These are phyloP conservation scores for Colletotrichum salicis DNA, from an alignment of 2,329 filamentous ascomycete species.

Conservation along the genomic window DNA sequence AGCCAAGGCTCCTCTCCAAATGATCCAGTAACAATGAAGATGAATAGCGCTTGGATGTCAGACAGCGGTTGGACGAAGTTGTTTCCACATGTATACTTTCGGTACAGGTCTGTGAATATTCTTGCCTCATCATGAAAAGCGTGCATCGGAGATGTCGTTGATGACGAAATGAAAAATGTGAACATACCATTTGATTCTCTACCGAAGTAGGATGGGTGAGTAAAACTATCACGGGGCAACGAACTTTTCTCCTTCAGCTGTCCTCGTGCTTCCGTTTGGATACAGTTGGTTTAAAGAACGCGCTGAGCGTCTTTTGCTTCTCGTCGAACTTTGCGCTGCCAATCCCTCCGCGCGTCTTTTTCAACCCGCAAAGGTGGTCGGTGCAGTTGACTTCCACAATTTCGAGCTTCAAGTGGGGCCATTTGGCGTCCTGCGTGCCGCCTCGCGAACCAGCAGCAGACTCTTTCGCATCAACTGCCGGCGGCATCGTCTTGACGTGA, in stretches of 20 bases:
- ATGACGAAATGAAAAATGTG: constrained; percentile 26
- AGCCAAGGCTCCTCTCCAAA: constrained; percentile 13
- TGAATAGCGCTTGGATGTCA: constrained; percentile 56
- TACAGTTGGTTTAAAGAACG: constrained; percentile 69
- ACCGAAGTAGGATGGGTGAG: neutral
- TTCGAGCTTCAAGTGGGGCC: constrained; percentile 53
- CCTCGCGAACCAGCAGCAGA: neutral
- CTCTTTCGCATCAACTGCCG: neutral
- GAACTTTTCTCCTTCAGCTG: constrained; percentile 36
- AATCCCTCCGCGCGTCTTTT: constrained; percentile 83
- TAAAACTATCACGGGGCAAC: neutral
- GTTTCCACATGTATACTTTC: constrained; percentile 75
- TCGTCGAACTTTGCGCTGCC: constrained; percentile 81
- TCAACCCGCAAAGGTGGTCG: constrained; percentile 78
- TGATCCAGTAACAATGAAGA: constrained; percentile 18
- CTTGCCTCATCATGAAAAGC: constrained; percentile 76
- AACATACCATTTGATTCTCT: constrained; percentile 52
- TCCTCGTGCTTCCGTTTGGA: constrained; percentile 61
- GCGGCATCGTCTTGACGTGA: constrained; percentile 10
- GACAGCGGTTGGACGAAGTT: constrained; percentile 86
- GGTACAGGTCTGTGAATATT: constrained; percentile 87
- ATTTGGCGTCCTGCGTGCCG: constrained; percentile 35
- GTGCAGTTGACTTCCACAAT: constrained; percentile 75
- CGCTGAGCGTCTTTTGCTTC: constrained; percentile 78
- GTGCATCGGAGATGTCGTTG: neutral